phyloP scores from a whole-genome alignment of 306 rosid species.

The Cyamopsis tetragonoloba region DNA sequence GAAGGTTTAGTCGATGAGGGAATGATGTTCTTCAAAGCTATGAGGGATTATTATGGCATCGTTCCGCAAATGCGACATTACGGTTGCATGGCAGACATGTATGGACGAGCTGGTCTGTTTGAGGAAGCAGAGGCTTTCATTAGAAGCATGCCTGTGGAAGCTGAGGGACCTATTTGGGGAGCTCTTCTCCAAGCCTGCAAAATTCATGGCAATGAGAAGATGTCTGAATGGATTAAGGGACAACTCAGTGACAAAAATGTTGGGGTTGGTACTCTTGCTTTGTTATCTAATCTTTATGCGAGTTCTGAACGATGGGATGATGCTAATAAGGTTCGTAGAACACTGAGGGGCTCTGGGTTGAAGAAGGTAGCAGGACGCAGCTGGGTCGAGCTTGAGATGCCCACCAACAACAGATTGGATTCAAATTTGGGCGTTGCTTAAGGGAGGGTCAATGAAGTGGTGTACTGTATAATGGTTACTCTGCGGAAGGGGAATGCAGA shows the following conservation, averaged over 20 bases:
- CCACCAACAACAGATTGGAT: background rate
- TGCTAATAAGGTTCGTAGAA: conserved; percentile 51
- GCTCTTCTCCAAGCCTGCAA: conserved; percentile 71
- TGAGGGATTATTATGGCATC: conserved; percentile 50
- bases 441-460: conserved; percentile 1
- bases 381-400: conserved; percentile 48
- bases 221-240: conserved; percentile 44
- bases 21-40: conserved; percentile 53
- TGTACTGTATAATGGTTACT: background rate
- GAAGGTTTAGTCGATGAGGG: conserved; percentile 40
- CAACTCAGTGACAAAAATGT: conserved; percentile 32
- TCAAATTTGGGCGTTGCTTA: conserved; percentile 21
- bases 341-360: conserved; percentile 49
- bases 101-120: conserved; percentile 52
- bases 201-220: conserved; percentile 53
- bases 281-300: conserved; percentile 62
- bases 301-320: conserved; percentile 64
- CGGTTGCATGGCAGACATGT: conserved; percentile 47
- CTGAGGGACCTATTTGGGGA: conserved; percentile 58
- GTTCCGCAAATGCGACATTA: conserved; percentile 41
- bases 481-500: no score
- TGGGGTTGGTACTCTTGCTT: conserved; percentile 58
- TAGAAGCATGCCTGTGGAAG: conserved; percentile 36
- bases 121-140: conserved; percentile 61
- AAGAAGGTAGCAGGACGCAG: conserved; percentile 63